Base-by-base conservation (phyloP, 306 rosid species). In the Hippophae tibetana region DNA sequence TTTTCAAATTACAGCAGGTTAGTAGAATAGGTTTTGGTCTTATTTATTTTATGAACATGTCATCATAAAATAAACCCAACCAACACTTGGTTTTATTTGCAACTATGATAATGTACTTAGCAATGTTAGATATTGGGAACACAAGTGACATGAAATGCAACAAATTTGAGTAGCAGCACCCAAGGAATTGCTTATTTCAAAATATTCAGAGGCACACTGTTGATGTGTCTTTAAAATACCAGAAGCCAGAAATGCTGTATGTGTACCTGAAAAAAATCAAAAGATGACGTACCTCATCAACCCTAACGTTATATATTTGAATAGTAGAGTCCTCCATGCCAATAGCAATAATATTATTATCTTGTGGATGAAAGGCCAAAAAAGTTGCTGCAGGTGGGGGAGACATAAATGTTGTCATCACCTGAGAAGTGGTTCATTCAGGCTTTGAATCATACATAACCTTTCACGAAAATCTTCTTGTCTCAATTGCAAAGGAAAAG, bases 271-370 rank as follows among this genome's bases (percentile, higher is more conserved):
- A 13, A 10, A 40, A 10, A 10, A 9, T 8, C 51, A 6, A 10
- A 38, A 43, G 57, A 41, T 5, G 74, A 62, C 26, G 13, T 64
- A 76, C 81, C 73, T 76, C 81, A 58, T 71, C 81, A 58, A 76
- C 76, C 72, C 81, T 71, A 27, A 76, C 81, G 66, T 76, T 76
- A 27, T 71, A 76, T 26, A 76, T 76, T 54, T 71, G 71, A 53
- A 76, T 76, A 25, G 81, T 52, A 49, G 81, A 76, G 64, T 76
- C 81, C 60, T 76, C 81, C 81, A 76, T 76, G 62, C 81, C 81
- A 47, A 76, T 68, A 14, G 81, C 81, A 62, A 76, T 72, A 57
- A 76, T 76, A 50, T 76, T 76, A 52, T 76, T 76, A 56, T 76
- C 81, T 71, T 76, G 76, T 14, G 81, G 81, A 60, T 76, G 81